These are phyloP conservation scores for Mycogone perniciosa DNA, from an alignment of 2,329 filamentous ascomycete species.

Conservation along the genomic window DNA sequence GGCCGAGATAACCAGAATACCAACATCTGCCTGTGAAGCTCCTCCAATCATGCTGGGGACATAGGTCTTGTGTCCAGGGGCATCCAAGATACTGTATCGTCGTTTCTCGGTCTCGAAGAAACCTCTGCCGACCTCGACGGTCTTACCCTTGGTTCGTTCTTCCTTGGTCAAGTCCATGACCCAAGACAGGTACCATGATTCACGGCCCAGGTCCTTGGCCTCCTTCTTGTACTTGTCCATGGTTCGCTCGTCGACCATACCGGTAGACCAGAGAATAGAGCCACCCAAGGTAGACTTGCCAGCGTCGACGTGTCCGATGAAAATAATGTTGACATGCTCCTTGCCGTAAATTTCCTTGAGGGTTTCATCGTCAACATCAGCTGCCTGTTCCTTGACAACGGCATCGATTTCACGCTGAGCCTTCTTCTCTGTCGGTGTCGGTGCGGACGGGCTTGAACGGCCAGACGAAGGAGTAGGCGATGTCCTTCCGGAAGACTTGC, in stretches of 20 bases:
- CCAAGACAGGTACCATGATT: slow-evolving; percentile 99
- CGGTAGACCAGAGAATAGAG: slow-evolving; percentile 84
- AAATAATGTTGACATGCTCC: slow-evolving; percentile 88
- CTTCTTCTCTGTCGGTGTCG: slow-evolving; percentile 44
- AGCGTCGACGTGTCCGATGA: slow-evolving; percentile 96
- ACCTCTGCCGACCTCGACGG: slow-evolving; percentile 90
- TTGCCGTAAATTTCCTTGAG: slow-evolving; percentile 96
- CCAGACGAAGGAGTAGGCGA: slow-evolving; percentile 80
- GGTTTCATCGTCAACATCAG: slow-evolving; percentile 64
- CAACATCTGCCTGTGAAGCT: slow-evolving; percentile 87
- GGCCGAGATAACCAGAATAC: slow-evolving; percentile 90
- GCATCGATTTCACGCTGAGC: slow-evolving; percentile 66
- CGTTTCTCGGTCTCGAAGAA: slow-evolving; percentile 97
- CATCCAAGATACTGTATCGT: slow-evolving; percentile 92
- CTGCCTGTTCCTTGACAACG: slow-evolving; percentile 74
- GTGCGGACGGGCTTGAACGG: slow-evolving; percentile 66
- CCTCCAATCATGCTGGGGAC: slow-evolving; percentile 98
- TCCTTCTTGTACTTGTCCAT: slow-evolving; percentile 98
- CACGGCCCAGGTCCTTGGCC: slow-evolving; percentile 90
- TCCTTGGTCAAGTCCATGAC: slow-evolving; percentile 95
- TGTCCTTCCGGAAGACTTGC: slow-evolving; percentile 57
- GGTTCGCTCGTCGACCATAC: slow-evolving; percentile 99
- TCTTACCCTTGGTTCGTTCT: slow-evolving; percentile 94
- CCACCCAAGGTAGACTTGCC: slow-evolving; percentile 96
- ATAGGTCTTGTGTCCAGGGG: slow-evolving; percentile 95